phyloP scores from a whole-genome alignment of 768 basidiomycete species.

The Leccinum sublutescens region DNA sequence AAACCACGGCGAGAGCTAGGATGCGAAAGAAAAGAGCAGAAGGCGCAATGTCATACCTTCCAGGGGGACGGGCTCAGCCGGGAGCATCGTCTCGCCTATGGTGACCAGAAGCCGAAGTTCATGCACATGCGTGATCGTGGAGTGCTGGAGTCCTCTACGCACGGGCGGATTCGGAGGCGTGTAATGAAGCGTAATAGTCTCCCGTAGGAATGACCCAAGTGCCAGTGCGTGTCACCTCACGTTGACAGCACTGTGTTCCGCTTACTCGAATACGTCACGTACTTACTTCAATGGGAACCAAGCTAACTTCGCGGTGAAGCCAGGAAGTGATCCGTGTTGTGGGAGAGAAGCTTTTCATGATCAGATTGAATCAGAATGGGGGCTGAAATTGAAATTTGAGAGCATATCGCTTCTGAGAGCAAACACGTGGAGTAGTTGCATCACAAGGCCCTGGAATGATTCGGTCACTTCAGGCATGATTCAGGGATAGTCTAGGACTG shows the following conservation, averaged over 20 bases:
- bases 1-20: background rate
- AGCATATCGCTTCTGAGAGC: no score
- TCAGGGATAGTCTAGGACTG: no score
- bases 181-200: conserved; percentile 7
- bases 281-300: background rate
- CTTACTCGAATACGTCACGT: conserved; percentile 18
- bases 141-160: background rate
- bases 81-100: background rate
- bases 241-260: background rate
- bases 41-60: conserved; percentile 10
- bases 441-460: no score
- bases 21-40: background rate
- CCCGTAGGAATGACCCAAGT: background rate
- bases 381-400: no score
- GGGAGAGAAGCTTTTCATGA: background rate
- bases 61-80: conserved; percentile 7
- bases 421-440: background rate
- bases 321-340: background rate
- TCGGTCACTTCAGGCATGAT: no score
- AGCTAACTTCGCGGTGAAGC: background rate
- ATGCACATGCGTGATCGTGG: background rate
- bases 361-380: background rate
- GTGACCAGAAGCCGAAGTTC: background rate
- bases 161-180: conserved; percentile 1
- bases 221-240: background rate